Conservation (phyloP, 1,139 yeast genomes). For the Geotrichum candidum region DNA sequence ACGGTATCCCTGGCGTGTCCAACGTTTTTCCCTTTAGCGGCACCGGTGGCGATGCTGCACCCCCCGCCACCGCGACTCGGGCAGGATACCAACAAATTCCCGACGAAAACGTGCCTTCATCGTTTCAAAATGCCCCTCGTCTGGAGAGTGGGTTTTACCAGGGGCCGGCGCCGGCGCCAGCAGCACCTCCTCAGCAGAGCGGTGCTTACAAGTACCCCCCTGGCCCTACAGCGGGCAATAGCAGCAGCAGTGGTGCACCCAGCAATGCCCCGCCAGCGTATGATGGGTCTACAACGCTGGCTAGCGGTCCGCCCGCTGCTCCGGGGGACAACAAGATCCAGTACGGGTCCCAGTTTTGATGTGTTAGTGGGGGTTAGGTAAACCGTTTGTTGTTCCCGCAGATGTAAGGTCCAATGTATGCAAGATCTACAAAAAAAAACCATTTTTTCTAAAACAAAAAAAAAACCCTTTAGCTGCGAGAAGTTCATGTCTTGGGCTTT, state of each 20-base stretch:
- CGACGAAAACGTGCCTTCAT: background rate
- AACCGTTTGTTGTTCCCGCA: background rate
- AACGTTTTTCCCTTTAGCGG: slow-evolving; percentile 4
- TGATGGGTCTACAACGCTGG: slow-evolving; percentile 11
- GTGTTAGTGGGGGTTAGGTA: background rate
- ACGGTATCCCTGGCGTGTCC: slow-evolving; percentile 45
- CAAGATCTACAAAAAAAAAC: background rate
- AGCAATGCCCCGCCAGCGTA: slow-evolving; percentile 23
- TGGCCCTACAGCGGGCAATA: background rate
- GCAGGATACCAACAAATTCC: slow-evolving; percentile 9
- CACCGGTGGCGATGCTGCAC: background rate
- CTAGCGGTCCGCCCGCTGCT: slow-evolving; percentile 10
- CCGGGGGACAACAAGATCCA: slow-evolving; percentile 28
- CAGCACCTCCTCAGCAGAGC: background rate
- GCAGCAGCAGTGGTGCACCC: background rate
- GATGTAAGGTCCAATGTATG: background rate
- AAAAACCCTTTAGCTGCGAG: background rate
- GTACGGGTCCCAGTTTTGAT: slow-evolving; percentile 18
- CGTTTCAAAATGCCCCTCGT: background rate
- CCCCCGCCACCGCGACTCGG: background rate
- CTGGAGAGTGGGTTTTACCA: background rate
- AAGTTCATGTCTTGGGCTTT: background rate
- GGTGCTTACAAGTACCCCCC: background rate
- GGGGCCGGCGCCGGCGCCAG: background rate
- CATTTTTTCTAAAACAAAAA: background rate